Evolutionary conservation across 345 rosid genomes (phyloP).

Genomic region (Eucalyptus virginea): DNA sequence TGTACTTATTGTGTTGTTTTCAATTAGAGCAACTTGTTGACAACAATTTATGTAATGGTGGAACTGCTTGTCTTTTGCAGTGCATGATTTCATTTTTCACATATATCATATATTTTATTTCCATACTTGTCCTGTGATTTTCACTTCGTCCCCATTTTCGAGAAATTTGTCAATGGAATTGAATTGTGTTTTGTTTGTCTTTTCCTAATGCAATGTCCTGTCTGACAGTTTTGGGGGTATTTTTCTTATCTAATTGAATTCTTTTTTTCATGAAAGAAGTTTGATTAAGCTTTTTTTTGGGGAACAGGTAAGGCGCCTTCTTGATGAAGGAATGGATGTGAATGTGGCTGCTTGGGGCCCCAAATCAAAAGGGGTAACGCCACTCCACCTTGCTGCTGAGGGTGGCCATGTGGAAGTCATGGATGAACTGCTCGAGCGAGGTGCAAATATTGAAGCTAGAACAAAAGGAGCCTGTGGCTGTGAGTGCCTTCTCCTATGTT

Average conservation of each 20-base stretch:
- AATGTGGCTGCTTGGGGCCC: conserved; percentile 86
- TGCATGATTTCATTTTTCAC: not conserved
- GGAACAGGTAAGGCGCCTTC: conserved; percentile 56
- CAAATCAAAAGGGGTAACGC: conserved; percentile 75
- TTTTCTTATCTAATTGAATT: not conserved
- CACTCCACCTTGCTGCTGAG: conserved; percentile 98
- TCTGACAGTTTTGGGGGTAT: not conserved
- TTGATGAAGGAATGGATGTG: conserved; percentile 76
- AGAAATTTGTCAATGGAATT: not conserved
- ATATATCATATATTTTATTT: not conserved
- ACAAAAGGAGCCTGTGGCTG: conserved; percentile 93
- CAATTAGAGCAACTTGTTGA: not conserved
- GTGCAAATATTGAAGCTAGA: conserved; percentile 92
- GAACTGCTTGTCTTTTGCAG: not conserved
- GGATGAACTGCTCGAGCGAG: conserved; percentile 89
- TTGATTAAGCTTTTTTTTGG: not conserved
- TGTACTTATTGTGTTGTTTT: not conserved
- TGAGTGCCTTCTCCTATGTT: conserved; percentile 5
- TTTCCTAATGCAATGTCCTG: not conserved
- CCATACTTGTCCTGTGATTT: not conserved
- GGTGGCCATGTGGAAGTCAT: conserved; percentile 88
- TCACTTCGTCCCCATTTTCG: not conserved
- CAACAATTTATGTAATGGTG: not conserved
- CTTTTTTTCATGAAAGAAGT: not conserved
- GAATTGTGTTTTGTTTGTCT: not conserved